Conservation (phyloP, 805 yeast genomes). For the Yamadazyma ubonensis region DNA sequence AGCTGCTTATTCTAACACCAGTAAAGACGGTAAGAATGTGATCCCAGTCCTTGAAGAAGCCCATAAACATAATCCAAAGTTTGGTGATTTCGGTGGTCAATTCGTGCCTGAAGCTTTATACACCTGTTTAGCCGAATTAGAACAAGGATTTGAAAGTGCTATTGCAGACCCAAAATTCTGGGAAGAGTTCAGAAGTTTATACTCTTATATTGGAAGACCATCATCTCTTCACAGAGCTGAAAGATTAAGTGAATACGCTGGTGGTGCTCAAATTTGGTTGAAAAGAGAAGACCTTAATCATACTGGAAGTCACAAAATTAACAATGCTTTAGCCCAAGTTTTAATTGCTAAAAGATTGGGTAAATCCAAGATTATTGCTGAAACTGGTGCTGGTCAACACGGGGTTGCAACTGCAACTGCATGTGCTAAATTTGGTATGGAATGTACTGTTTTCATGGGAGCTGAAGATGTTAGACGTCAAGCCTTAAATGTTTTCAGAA, state of each 20-base stretch:
- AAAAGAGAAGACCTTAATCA: conserved; percentile 95
- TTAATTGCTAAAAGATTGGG: conserved; percentile 77
- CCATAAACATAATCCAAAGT: conserved; percentile 71
- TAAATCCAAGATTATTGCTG: conserved; percentile 75
- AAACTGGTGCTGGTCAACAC: conserved; percentile 92
- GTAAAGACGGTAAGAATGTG: conserved; percentile 27
- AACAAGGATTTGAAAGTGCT: conserved; percentile 82
- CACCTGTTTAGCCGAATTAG: conserved; percentile 86
- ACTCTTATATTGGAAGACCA: conserved; percentile 95
- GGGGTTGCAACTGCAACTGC: conserved; percentile 95
- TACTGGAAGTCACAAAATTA: conserved; percentile 86
- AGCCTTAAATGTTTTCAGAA: conserved; percentile 96
- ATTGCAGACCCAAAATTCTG: conserved; percentile 89
- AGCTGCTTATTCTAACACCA: conserved; percentile 21
- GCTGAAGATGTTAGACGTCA: conserved; percentile 99
- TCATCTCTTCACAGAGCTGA: conserved; percentile 90
- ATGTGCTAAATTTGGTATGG: conserved; percentile 87
- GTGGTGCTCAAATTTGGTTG: conserved; percentile 93
- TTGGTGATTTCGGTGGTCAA: conserved; percentile 98
- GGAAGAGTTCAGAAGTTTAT: conserved; percentile 83
- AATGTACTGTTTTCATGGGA: conserved; percentile 97
- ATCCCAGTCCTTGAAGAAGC: conserved; percentile 47
- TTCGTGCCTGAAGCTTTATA: conserved; percentile 96
- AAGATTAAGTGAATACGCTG: conserved; percentile 82
- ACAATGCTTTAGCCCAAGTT: conserved; percentile 81